phyloP scores from a whole-genome alignment of 768 basidiomycete genomes.

The Lentinula raphanica region DNA sequence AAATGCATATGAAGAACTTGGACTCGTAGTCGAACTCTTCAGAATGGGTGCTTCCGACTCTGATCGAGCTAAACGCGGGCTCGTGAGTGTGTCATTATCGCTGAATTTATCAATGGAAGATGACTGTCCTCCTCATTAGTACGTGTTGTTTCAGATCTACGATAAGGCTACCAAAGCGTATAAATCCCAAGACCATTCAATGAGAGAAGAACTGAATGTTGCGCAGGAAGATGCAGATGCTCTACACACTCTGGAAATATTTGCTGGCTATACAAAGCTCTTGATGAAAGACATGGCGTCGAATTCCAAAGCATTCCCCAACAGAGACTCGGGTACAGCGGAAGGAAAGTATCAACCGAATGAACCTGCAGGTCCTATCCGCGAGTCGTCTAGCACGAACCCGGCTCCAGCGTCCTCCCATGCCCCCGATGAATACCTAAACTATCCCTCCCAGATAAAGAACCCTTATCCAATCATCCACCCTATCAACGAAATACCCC shows the following conservation, averaged over 20 bases:
- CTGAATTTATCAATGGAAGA: background rate
- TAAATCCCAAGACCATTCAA: background rate
- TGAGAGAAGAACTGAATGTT: background rate
- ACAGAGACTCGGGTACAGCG: background rate
- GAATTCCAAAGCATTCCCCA: background rate
- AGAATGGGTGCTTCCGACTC: background rate
- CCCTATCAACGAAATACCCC: no score
- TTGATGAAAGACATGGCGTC: background rate
- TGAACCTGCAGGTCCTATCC: background rate
- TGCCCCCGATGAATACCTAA: background rate
- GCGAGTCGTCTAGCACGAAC: background rate
- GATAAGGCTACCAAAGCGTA: background rate
- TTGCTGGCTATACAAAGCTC: background rate
- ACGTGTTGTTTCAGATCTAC: background rate
- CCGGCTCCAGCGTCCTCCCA: background rate
- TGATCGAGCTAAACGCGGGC: background rate
- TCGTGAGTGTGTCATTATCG: background rate
- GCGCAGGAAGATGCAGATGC: background rate
- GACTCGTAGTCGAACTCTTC: background rate
- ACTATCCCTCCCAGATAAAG: background rate
- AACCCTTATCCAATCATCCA: background rate
- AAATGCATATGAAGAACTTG: background rate
- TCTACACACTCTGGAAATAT: slow-evolving; percentile 1
- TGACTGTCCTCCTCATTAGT: background rate
- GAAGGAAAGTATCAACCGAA: background rate